Percentiles rank a stretch among this genome's conserved stretches.
Conservation (phyloP, 768 basidiomycete genomes). For the Sutorius australiensis region DNA sequence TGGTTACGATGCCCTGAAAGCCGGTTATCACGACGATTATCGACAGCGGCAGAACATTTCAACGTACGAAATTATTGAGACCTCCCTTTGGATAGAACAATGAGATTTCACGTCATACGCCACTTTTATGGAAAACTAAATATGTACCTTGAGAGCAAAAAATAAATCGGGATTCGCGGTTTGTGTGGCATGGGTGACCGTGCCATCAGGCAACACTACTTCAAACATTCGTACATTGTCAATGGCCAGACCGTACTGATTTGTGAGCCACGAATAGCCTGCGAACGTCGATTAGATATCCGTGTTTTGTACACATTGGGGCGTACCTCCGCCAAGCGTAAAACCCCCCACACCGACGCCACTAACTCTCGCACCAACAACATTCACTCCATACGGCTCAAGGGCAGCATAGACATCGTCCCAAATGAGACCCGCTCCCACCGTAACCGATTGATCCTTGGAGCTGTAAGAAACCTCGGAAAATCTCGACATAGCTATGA, state of each 20-base stretch:
- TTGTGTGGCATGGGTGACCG: conserved; percentile 33
- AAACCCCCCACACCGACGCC: conserved; percentile 61
- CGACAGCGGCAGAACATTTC: background rate
- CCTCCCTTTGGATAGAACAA: conserved; percentile 42
- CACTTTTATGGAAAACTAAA: background rate
- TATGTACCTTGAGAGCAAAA: conserved; percentile 39
- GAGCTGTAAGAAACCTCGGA: conserved; percentile 37
- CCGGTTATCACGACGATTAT: background rate
- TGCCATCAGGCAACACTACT: conserved; percentile 47
- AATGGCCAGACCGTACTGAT: conserved; percentile 54
- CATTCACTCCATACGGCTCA: conserved; percentile 45
- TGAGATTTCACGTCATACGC: background rate
- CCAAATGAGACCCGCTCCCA: conserved; percentile 49
- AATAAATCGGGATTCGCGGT: conserved; percentile 37
- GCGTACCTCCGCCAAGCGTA: conserved; percentile 50
- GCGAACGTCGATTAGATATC: background rate
- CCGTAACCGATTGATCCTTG: conserved; percentile 34
- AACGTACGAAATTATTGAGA: conserved; percentile 51
- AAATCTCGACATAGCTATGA: conserved; percentile 53
- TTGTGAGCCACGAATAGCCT: conserved; percentile 45
- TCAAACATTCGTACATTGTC: conserved; percentile 56
- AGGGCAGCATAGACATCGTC: conserved; percentile 57
- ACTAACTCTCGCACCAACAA: conserved; percentile 50
- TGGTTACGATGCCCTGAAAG: conserved; percentile 53
- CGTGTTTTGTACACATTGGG: background rate